Base-by-base conservation (phyloP, 2,329 filamentous ascomycete genomes). In the Colletotrichum cordylinicola region DNA sequence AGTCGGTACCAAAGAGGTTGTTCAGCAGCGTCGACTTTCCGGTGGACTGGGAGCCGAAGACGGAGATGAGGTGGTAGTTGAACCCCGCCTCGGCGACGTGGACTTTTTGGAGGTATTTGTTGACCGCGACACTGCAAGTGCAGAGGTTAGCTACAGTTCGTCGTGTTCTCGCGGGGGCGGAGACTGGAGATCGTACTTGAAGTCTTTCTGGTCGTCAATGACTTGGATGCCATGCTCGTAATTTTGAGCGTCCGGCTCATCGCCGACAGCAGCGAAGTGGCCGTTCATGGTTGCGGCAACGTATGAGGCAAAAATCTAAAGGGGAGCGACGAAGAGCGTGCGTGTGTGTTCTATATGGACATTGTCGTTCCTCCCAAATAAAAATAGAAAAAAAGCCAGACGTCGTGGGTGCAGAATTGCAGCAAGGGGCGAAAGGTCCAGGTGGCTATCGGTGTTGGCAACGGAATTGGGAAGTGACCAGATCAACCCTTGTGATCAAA, bases 51-150 rank as follows among this genome's bases (percentile, higher is more conserved):
- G 96, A 98, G 58, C 97, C 97, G 85, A 99, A 99, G 82, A 99
- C 97, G 82, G 96, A 98, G 83, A 99, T 98, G 83, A 99, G 92
- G 86, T 99, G 97, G 87, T 99, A 99, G 88, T 98, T 98, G 91
- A 99, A 99, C 82, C 97, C 97, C 78, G 96, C 93, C 77, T 95
- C 93, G 80, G 95, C 94, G 80, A 98, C 93, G 82, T 94, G 90
- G 84, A 96, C 95, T 79, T 93, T 88, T 79, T 91, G 90, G 79
- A 99, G 92, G 85, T 99, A 99, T 75, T 93, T 91, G 81, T 93
- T 94, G 81, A 99, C 88, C 81, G 95, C 92, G 74, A 91, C 86
- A 86, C 95, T 98, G 82, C 62, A 77, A 62, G 29, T 24, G 8
- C 24, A n/a, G 18, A 10, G 8, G 15, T 78, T 60, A 67, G 75